phyloP scores from a whole-genome alignment of 164 flowering plant species.

The Paratinospora sagittata region DNA sequence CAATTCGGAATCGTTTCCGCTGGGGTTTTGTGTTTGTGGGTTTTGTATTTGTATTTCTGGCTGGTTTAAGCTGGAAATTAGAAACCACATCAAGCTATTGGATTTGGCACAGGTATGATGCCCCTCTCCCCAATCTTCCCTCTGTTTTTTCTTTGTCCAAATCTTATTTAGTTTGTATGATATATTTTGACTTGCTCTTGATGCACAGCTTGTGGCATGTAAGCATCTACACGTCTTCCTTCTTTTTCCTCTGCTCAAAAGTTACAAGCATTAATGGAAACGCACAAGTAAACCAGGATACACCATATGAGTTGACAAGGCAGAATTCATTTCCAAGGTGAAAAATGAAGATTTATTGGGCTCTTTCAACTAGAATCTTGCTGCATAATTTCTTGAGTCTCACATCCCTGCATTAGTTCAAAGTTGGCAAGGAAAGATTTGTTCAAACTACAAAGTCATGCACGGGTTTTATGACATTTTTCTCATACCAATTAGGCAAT shows the following conservation, averaged over 20 bases:
- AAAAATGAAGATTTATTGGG: conserved; percentile 9
- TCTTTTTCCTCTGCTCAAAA: conserved; percentile 91
- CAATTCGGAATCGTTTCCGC: conserved; percentile 47
- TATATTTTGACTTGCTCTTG: neutral
- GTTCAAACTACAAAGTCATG: neutral
- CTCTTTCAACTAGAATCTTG: neutral
- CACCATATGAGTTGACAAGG: conserved; percentile 53
- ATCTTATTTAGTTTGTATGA: neutral
- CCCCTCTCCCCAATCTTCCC: too few species aligned
- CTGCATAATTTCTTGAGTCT: too few species aligned
- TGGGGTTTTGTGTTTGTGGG: conserved; percentile 73
- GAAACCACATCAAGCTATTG: conserved; percentile 75
- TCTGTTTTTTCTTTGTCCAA: too few species aligned
- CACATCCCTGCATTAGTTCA: too few species aligned
- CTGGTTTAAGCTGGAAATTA: conserved; percentile 72
- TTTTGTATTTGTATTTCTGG: conserved; percentile 49
- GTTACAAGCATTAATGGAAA: conserved; percentile 21
- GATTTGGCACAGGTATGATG: conserved; percentile 96
- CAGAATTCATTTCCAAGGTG: conserved; percentile 52
- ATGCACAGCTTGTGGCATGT: conserved; percentile 91
- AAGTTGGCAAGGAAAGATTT: neutral
- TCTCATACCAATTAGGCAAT: neutral
- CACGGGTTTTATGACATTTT: neutral
- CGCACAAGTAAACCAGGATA: conserved; percentile 19
- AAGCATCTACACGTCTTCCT: conserved; percentile 77